Conservation (phyloP, 1,284 basidiomycete genomes). For the Golubevia sp. region DNA sequence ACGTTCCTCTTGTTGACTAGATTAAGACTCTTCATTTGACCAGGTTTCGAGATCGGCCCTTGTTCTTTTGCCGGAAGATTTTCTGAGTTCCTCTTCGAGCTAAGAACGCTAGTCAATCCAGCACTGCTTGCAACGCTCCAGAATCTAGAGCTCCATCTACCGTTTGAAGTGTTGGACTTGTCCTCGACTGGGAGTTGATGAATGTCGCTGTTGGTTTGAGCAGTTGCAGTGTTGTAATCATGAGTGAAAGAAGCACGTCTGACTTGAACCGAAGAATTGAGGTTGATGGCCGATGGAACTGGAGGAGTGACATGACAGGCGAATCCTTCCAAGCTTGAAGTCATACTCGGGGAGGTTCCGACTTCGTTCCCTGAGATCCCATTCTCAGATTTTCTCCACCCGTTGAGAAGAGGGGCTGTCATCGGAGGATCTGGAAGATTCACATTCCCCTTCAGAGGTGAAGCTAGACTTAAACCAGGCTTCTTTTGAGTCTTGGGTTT, state of each 20-base stretch:
- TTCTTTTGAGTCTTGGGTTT: no score
- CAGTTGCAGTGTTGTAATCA: not conserved
- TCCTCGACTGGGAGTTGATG: not conserved
- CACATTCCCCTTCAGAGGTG: no score
- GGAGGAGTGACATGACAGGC: conserved; percentile 38
- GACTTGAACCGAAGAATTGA: not conserved
- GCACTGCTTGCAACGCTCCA: not conserved
- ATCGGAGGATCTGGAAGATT: no score
- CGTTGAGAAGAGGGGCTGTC: no score
- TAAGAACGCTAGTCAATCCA: not conserved
- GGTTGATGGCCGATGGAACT: conserved; percentile 5
- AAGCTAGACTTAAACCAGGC: no score
- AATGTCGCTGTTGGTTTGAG: not conserved
- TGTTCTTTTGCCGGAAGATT: not conserved
- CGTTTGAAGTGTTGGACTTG: not conserved
- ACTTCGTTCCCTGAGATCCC: not conserved
- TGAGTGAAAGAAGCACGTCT: not conserved
- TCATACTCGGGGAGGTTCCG: conserved; percentile 24
- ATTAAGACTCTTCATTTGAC: not conserved
- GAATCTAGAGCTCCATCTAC: not conserved
- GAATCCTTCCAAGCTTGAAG: conserved; percentile 39
- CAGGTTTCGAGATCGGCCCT: not conserved
- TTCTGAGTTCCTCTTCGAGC: not conserved
- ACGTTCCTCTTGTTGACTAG: not conserved
- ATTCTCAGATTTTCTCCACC: no score